Evolutionary conservation across 805 yeast species (phyloP).

Genomic region (Pichia paraexigua): DNA sequence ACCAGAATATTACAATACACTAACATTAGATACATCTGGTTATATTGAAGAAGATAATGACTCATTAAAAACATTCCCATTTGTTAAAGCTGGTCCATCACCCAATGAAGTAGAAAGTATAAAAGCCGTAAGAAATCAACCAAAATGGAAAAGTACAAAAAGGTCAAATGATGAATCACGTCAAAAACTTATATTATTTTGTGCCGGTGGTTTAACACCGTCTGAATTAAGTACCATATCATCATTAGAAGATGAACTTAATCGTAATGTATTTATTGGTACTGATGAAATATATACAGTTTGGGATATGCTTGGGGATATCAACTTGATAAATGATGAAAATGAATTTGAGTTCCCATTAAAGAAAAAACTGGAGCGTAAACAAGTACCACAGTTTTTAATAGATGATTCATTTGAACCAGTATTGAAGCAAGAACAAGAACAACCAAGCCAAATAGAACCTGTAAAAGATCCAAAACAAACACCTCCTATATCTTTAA

Average conservation of each 20-base stretch:
- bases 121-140: slow-evolving; percentile 20
- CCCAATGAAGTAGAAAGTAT: slow-evolving; percentile 12
- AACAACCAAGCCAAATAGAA: background rate
- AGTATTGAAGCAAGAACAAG: background rate
- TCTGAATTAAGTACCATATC: slow-evolving; percentile 73
- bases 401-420: slow-evolving; percentile 15
- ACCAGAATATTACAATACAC: slow-evolving; percentile 22
- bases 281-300: slow-evolving; percentile 60
- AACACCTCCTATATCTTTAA: background rate
- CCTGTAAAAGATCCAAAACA: background rate
- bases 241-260: slow-evolving; percentile 52
- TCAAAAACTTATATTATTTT: slow-evolving; percentile 70
- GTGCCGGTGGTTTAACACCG: slow-evolving; percentile 86
- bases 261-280: slow-evolving; percentile 75
- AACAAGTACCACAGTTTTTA: slow-evolving; percentile 18
- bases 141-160: slow-evolving; percentile 26
- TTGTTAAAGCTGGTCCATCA: slow-evolving; percentile 29
- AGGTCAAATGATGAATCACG: slow-evolving; percentile 24
- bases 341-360: slow-evolving; percentile 21
- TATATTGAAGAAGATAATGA: slow-evolving; percentile 24
- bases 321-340: slow-evolving; percentile 24
- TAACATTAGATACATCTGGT: slow-evolving; percentile 6
- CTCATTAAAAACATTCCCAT: slow-evolving; percentile 46
- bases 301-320: slow-evolving; percentile 28
- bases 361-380: slow-evolving; percentile 13